Evolutionary conservation across 352 stramenopile genomes (phyloP), one percentile per base, ranked within the genome.

Genomic region (Globisporangium apiculatum): DNA sequence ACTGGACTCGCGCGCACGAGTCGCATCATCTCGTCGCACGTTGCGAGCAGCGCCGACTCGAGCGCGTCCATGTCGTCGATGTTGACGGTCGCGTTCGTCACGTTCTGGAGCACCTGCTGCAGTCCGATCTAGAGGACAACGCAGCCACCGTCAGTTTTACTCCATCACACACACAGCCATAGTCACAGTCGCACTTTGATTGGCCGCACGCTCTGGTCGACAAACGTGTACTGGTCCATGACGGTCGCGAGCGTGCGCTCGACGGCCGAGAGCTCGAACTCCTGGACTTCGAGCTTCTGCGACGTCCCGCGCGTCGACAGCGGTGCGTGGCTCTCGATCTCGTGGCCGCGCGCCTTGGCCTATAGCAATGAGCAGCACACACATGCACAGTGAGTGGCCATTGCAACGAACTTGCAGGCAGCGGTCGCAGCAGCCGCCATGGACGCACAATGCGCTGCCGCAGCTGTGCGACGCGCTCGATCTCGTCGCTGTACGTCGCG

Each of bases 151-250:
- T 47, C 15, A n/a, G 42, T 7, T 5, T 31, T 31, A 31, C 24
- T 31, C 24, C 24, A 31, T 31, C 24, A 7, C n/a, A 54, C 11
- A 7, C 8, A 9, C 14, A 6, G 10, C 6, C 8, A 0, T n/a
- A 3, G 4, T 4, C 49, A 60, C 7, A 11, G 24, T 47, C 15
- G 48, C 31, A 89, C 83, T 69, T 94, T 91, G 48, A 94, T 76
- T 0, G 79, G 84, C 2, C 80, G 74, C 9, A 94, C 76, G 40
- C 67, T 81, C 58, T 91, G 78, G 41, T 94, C 80, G 1, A 91
- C 81, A 60, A 86, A 94, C 71, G 86, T 86, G 57, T 89, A 94
- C 60, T 91, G 76, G 35, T 94, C 81, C 15, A 90, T 68, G n/a
- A 90, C 73, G 0, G 78, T 89, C 10, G 75, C 69, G 36, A 94